A percentile compares a stretch with the other conserved stretches of the same genome.
Conservation (phyloP, 192 early-diverging fungal genomes). For the Coemansia sp. region DNA sequence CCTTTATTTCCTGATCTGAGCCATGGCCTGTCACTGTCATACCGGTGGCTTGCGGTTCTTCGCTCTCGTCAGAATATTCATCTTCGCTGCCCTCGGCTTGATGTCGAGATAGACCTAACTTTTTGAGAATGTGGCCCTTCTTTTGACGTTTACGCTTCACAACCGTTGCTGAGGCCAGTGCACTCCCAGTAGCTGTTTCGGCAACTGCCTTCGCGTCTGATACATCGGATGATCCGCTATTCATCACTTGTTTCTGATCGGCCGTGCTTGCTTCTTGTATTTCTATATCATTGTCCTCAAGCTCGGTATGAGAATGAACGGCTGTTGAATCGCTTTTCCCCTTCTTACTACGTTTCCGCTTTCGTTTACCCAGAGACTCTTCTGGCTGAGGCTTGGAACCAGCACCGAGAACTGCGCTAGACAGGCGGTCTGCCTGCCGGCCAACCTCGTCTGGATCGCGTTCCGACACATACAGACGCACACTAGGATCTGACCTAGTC, state of each 20-base stretch:
- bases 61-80: slow-evolving; percentile 10
- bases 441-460: slow-evolving; percentile 53
- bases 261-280: background rate
- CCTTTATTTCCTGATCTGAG: background rate
- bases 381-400: background rate
- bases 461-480: slow-evolving; percentile 60
- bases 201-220: slow-evolving; percentile 22
- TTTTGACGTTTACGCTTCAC: slow-evolving; percentile 58
- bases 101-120: slow-evolving; percentile 30
- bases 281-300: background rate
- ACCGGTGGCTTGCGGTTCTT: background rate
- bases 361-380: background rate
- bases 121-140: slow-evolving; percentile 50
- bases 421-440: slow-evolving; percentile 16
- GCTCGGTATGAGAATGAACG: slow-evolving; percentile 11
- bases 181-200: slow-evolving; percentile 34
- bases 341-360: slow-evolving; percentile 18
- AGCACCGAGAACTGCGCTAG: background rate
- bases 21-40: background rate
- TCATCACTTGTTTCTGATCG: background rate
- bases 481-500: slow-evolving; percentile 58
- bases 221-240: background rate
- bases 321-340: slow-evolving; percentile 50
- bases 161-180: slow-evolving; percentile 33
- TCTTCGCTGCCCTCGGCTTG: slow-evolving; percentile 16